Evolutionary conservation across 805 yeast genomes (phyloP).

Genomic region (Metschnikowia similis): DNA sequence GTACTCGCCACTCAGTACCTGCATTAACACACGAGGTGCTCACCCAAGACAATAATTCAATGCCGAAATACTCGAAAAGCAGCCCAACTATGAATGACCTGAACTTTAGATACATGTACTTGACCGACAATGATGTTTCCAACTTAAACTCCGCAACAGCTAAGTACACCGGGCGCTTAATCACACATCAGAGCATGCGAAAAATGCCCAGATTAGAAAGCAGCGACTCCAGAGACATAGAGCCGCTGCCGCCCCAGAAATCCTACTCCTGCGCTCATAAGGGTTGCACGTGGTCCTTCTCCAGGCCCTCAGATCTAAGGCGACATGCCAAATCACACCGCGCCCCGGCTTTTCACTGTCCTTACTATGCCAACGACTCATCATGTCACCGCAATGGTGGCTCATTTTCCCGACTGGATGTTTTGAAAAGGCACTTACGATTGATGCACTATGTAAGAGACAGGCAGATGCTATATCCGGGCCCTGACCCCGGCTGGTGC

Average conservation of each 20-base stretch:
- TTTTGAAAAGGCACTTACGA: conserved; percentile 65
- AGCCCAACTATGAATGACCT: background rate
- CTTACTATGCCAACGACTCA: conserved; percentile 64
- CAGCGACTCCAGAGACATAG: background rate
- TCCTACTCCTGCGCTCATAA: conserved; percentile 39
- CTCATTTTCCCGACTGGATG: conserved; percentile 69
- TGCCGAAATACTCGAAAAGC: background rate
- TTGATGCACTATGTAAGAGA: conserved; percentile 64
- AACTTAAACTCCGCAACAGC: background rate
- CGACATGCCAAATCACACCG: conserved; percentile 65
- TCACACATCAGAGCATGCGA: background rate
- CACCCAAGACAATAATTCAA: background rate
- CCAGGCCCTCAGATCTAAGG: conserved; percentile 63
- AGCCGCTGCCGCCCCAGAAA: conserved; percentile 13
- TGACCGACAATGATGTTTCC: background rate
- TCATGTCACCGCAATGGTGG: conserved; percentile 77
- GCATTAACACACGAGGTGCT: background rate
- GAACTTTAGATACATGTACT: conserved; percentile 2
- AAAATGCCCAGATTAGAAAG: background rate
- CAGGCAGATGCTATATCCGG: conserved; percentile 25
- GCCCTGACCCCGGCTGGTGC: conserved; percentile 61
- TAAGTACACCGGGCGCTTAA: background rate
- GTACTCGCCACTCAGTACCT: background rate
- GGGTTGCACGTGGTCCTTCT: conserved; percentile 65
- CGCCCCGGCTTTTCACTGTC: conserved; percentile 65